Percentiles rank a stretch among this genome's conserved stretches.
phyloP scores from a whole-genome alignment of 2,329 filamentous ascomycete genomes.

The Fusarium sp. region DNA sequence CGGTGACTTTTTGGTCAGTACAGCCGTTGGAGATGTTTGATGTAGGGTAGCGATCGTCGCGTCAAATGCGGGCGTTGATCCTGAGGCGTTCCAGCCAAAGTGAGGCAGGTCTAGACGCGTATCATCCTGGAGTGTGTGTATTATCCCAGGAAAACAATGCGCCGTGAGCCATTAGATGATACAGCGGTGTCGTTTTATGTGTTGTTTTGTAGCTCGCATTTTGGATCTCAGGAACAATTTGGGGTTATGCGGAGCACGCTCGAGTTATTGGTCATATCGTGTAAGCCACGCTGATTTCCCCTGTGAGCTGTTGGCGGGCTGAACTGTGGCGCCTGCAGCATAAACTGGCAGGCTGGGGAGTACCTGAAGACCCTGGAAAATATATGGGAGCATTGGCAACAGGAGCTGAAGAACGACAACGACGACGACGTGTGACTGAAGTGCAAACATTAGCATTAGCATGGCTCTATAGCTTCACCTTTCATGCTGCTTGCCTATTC shows the following conservation, averaged over 20 bases:
- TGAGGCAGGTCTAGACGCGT: background rate
- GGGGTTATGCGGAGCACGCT: conserved; percentile 2
- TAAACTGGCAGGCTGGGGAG: conserved; percentile 3
- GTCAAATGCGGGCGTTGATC: background rate
- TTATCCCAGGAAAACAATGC: background rate
- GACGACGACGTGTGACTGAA: background rate
- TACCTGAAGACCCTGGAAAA: background rate
- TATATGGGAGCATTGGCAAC: background rate
- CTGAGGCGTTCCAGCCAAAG: background rate
- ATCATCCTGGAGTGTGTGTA: background rate
- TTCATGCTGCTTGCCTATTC: background rate
- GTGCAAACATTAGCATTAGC: background rate
- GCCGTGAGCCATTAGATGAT: background rate
- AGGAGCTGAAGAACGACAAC: background rate
- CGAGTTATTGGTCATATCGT: background rate
- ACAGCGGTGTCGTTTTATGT: background rate
- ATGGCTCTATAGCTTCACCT: background rate
- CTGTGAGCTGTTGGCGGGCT: background rate
- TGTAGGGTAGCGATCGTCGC: conserved; percentile 25
- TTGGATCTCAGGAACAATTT: background rate
- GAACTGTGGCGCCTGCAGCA: conserved; percentile 6
- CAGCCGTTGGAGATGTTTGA: conserved; percentile 23
- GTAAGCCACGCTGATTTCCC: background rate
- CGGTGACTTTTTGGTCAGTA: conserved; percentile 37
- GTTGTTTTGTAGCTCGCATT: background rate